A percentile compares a stretch with the other conserved stretches of the same genome.
Evolutionary conservation across 495 filamentous ascomycete genomes (phyloP).

Genomic region (Penicillium herquei): DNA sequence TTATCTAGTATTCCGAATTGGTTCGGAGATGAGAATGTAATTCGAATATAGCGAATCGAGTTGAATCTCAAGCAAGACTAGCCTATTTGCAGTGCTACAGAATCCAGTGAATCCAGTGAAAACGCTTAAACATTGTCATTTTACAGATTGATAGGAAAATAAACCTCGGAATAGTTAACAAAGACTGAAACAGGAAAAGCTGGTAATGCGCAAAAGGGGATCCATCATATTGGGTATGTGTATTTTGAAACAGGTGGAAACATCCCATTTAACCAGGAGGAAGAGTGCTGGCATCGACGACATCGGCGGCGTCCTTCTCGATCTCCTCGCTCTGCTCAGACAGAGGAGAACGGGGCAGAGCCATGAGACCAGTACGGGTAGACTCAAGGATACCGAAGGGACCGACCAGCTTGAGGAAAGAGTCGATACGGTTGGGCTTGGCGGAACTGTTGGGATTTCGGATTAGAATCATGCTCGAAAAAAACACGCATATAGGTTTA

Average conservation of each 20-base stretch:
- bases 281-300: slow-evolving; percentile 88
- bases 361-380: slow-evolving; percentile 92
- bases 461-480: slow-evolving; percentile 1
- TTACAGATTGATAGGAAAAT: slow-evolving; percentile 1
- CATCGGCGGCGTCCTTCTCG: slow-evolving; percentile 81
- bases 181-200: slow-evolving; percentile 4
- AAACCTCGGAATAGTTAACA: background rate
- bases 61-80: too few relatives aligned
- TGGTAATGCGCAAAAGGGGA: slow-evolving; percentile 12
- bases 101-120: too few relatives aligned
- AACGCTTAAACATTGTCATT: background rate
- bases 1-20: too few relatives aligned
- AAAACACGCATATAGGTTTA: slow-evolving; percentile 14
- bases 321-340: slow-evolving; percentile 67
- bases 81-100: too few relatives aligned
- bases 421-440: slow-evolving; percentile 91
- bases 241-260: slow-evolving; percentile 13
- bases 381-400: slow-evolving; percentile 98
- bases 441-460: slow-evolving; percentile 62
- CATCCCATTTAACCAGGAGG: slow-evolving; percentile 73
- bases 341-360: slow-evolving; percentile 88
- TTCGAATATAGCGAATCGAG: too few relatives aligned
- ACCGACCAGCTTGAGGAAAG: slow-evolving; percentile 91
- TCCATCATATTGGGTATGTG: slow-evolving; percentile 28
- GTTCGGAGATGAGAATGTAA: too few relatives aligned